Conservation (phyloP, 2,329 filamentous ascomycete genomes). For the Chrysoporthe austroafricana region DNA sequence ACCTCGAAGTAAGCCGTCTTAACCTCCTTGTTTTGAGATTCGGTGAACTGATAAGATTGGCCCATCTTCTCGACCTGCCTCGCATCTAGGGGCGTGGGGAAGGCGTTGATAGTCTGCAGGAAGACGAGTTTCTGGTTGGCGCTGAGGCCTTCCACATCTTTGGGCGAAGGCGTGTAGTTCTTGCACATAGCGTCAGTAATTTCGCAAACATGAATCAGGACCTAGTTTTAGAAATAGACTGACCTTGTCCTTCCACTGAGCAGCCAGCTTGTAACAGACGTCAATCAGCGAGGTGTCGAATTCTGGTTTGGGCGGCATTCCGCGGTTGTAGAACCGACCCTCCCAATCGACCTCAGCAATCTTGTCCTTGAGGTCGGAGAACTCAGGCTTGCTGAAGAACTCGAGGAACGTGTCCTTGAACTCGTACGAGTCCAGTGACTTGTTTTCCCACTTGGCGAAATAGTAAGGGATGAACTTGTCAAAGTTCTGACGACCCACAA, state of each 20-base stretch:
- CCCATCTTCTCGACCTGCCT: slow-evolving; percentile 74
- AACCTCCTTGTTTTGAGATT: slow-evolving; percentile 86
- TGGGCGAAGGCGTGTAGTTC: slow-evolving; percentile 65
- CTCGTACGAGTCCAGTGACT: slow-evolving; percentile 90
- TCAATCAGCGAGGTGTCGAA: slow-evolving; percentile 91
- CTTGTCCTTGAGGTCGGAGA: slow-evolving; percentile 66
- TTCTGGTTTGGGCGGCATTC: slow-evolving; percentile 84
- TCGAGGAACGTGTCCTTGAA: slow-evolving; percentile 87
- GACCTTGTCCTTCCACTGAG: slow-evolving; percentile 74
- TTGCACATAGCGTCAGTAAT: slow-evolving; percentile 32
- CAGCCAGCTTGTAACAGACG: slow-evolving; percentile 78
- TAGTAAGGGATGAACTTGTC: slow-evolving; percentile 96
- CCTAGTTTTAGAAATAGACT: slow-evolving; percentile 30
- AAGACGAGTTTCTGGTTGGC: slow-evolving; percentile 93
- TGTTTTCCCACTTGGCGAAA: slow-evolving; percentile 81
- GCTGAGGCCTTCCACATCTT: slow-evolving; percentile 74
- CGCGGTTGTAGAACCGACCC: slow-evolving; percentile 83
- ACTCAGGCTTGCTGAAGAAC: slow-evolving; percentile 73
- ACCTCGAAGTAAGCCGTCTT: slow-evolving; percentile 79
- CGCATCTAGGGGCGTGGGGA: slow-evolving; percentile 64
- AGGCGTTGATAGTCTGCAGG: slow-evolving; percentile 73
- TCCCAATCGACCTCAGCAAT: slow-evolving; percentile 85
- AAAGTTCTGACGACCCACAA: slow-evolving; percentile 84
- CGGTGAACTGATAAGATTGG: slow-evolving; percentile 70
- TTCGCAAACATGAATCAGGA: too few relatives aligned